Conservation (phyloP, 2,329 filamentous ascomycete genomes). For the Pseudopyricularia cyperi region DNA sequence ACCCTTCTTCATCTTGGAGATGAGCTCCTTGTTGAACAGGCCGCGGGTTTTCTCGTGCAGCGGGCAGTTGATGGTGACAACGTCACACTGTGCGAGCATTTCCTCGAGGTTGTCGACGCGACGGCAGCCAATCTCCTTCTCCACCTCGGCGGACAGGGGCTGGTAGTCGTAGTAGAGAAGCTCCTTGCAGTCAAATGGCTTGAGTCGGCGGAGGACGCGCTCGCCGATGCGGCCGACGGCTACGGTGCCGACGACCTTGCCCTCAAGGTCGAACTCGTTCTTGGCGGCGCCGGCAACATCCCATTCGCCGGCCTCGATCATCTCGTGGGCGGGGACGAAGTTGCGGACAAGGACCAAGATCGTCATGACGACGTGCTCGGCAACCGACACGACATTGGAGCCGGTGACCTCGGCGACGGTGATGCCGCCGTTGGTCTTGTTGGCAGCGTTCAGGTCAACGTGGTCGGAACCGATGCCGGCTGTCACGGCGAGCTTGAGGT, state of each 20-base stretch:
- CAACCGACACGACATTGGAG: constrained; percentile 96
- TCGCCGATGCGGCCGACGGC: constrained; percentile 96
- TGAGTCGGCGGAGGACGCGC: constrained; percentile 90
- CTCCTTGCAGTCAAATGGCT: constrained; percentile 99
- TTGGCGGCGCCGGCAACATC: constrained; percentile 91
- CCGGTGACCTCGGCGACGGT: constrained; percentile 97
- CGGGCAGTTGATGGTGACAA: constrained; percentile 99
- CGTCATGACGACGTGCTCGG: constrained; percentile 99
- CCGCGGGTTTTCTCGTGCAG: constrained; percentile 96
- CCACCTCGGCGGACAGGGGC: constrained; percentile 69
- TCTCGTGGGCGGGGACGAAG: constrained; percentile 95
- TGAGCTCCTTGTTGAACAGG: constrained; percentile 93
- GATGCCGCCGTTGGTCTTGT: constrained; percentile 95
- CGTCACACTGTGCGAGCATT: constrained; percentile 84
- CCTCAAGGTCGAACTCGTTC: constrained; percentile 96
- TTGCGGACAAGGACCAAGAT: constrained; percentile 93
- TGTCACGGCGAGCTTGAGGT: constrained; percentile 93
- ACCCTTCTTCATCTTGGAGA: constrained; percentile 89
- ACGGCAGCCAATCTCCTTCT: constrained; percentile 91
- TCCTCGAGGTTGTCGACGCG: constrained; percentile 85
- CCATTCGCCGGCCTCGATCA: constrained; percentile 82
- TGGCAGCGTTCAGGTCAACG: constrained; percentile 91
- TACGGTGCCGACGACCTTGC: constrained; percentile 95
- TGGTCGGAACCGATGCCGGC: constrained; percentile 98
- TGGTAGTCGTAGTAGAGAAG: constrained; percentile 99